Conservation (phyloP, 148 eudicot species). For the Vaccinium myrtillus region DNA sequence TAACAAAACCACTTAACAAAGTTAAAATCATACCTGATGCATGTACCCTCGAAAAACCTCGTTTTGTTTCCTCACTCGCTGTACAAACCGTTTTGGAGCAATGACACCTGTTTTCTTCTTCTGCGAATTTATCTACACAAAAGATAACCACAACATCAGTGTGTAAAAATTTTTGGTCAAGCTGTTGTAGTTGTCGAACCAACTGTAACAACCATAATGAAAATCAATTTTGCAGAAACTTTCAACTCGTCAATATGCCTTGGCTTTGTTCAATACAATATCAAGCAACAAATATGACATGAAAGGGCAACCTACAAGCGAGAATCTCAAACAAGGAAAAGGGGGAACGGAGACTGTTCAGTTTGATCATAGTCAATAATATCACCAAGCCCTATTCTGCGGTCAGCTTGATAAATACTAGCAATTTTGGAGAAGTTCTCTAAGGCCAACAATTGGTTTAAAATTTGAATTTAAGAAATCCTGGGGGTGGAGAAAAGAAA, state of each 20-base stretch:
- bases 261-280: background rate
- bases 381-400: background rate
- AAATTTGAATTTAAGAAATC: background rate
- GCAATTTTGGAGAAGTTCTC: background rate
- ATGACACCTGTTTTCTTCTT: conserved; percentile 78
- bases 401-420: background rate
- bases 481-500: background rate
- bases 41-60: conserved; percentile 69
- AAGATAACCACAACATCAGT: background rate
- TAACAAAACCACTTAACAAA: background rate
- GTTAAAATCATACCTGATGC: conserved; percentile 51
- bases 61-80: conserved; percentile 64
- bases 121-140: conserved; percentile 56
- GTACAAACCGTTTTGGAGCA: conserved; percentile 72
- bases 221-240: background rate
- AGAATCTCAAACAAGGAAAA: background rate
- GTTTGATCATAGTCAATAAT: background rate
- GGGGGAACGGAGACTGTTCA: background rate
- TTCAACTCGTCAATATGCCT: background rate
- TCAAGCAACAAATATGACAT: background rate
- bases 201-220: background rate
- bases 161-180: background rate
- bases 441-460: background rate
- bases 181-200: background rate
- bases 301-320: background rate